Evolutionary conservation across 352 stramenopile genomes (phyloP).

Genomic region (Phytopythium delawarense): DNA sequence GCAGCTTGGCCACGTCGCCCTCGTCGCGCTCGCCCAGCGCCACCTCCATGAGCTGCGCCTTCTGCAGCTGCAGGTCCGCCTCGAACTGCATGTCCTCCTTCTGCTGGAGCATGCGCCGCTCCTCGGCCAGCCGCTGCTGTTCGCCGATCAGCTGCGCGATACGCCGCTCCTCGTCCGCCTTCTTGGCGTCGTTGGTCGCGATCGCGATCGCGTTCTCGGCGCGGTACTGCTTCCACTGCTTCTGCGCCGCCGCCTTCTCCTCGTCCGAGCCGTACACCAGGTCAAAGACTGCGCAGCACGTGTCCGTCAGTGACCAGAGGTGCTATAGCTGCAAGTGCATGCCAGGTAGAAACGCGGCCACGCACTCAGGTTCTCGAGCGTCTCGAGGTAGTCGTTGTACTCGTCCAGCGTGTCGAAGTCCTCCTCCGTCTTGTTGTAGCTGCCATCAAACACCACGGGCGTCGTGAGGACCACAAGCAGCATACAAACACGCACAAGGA

Average conservation of each 20-base stretch:
- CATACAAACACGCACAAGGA: not conserved
- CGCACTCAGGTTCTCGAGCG: constrained; percentile 81
- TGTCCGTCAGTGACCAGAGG: no score
- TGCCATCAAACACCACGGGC: constrained; percentile 10
- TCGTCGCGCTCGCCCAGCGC: constrained; percentile 80
- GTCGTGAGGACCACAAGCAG: not conserved
- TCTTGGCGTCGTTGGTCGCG: constrained; percentile 82
- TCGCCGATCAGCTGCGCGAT: constrained; percentile 81
- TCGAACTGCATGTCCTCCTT: constrained; percentile 80
- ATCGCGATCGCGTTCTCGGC: constrained; percentile 79
- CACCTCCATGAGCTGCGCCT: constrained; percentile 83
- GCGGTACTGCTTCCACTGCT: constrained; percentile 86
- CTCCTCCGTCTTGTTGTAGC: constrained; percentile 88
- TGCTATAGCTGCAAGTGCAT: no score
- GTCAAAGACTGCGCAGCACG: constrained; percentile 61
- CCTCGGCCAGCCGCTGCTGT: constrained; percentile 73
- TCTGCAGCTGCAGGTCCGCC: constrained; percentile 73
- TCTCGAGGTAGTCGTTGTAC: constrained; percentile 87
- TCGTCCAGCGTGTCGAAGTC: constrained; percentile 86
- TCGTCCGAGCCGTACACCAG: constrained; percentile 75
- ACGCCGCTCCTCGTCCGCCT: constrained; percentile 83
- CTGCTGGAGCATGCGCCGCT: constrained; percentile 72
- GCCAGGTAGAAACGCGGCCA: not conserved
- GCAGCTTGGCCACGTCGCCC: constrained; percentile 66
- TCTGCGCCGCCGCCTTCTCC: constrained; percentile 64